Evolutionary conservation across 768 basidiomycete genomes (phyloP), one percentile per base, ranked within the genome.

Genomic region (Pulveroboletus ravenelii): DNA sequence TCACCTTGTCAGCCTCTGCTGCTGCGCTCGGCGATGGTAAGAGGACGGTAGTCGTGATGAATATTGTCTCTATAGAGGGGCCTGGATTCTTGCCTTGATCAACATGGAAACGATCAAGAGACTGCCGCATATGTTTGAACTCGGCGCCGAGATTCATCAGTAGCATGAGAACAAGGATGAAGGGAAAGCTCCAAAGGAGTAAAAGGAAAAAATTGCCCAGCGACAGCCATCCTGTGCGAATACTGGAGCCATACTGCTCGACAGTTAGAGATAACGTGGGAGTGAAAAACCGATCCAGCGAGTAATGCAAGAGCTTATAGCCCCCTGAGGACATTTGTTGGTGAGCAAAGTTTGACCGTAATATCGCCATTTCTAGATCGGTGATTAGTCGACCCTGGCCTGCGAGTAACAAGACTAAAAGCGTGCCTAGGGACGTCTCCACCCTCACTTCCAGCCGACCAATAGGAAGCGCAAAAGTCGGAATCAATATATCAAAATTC

Each of bases 391-490:
- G 30, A 38, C 45, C 15, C n/a, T 58, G 32, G 25, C 42, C 14
- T 49, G 13, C 38, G 29, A n/a, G 13, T 3, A 41, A 29, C 31
- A 25, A 23, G 13, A 20, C n/a, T 18, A 18, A 34, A 32, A 13
- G 61, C 79, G 52, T 63, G 85, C 88, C 84, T 55, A 74, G 59
- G 55, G 70, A 64, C 17, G 66, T 63, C 41, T 82, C 80, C 44
- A 90, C 63, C 18, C 72, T 72, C 2, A 87, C 84, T 60, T 86
- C 81, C 51, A 89, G 67, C 61, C 75, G 73, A 40, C 82, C 82
- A 38, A 90, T 71, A 7, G 86, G 80, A n/a, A 89, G 68, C 4
- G 79, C 64, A 59, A 91, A 91, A n/a, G 80, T 79, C 8, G 89
- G 89, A 39, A 91, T 63, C 40, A 85, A 68, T 17, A 89, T 64